Percentiles rank a stretch among this genome's conserved stretches.
Evolutionary conservation across 345 rosid genomes (phyloP).

Genomic region (Heritiera fomes): DNA sequence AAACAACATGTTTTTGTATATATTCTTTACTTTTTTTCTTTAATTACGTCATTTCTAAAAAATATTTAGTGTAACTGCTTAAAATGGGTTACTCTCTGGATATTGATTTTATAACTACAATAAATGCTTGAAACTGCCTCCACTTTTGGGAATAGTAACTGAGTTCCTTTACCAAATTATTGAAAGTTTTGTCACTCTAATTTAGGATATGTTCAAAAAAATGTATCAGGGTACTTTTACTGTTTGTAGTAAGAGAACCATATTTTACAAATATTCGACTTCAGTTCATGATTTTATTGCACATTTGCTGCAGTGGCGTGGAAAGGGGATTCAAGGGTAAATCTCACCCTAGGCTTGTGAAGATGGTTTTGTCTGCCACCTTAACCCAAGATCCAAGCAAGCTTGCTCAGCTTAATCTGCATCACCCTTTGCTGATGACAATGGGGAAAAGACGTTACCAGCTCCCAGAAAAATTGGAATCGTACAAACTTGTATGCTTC

Average conservation of each 20-base stretch:
- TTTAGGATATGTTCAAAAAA: not conserved
- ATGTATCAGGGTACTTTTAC: not conserved
- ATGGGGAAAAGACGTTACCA: slow-evolving; percentile 71
- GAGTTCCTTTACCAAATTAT: slow-evolving; percentile 16
- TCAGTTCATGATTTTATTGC: slow-evolving; percentile 5
- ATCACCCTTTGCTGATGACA: slow-evolving; percentile 90
- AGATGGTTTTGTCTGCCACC: slow-evolving; percentile 92
- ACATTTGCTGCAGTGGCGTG: slow-evolving; percentile 58
- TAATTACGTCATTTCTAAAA: not conserved
- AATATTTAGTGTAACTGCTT: not conserved
- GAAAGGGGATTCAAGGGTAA: slow-evolving; percentile 86
- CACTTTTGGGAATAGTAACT: not conserved
- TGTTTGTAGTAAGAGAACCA: not conserved
- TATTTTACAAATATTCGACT: not conserved
- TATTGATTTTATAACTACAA: not conserved
- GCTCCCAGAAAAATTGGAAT: slow-evolving; percentile 82
- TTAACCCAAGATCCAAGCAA: slow-evolving; percentile 97
- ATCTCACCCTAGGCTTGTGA: slow-evolving; percentile 74
- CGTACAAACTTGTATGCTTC: slow-evolving; percentile 69
- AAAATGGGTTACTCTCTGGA: not conserved
- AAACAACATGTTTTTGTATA: not conserved
- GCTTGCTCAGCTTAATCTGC: slow-evolving; percentile 87
- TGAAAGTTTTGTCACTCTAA: slow-evolving; percentile 9
- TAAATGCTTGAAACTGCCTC: not conserved
- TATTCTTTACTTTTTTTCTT: not conserved